Base-by-base conservation (phyloP, 2,329 filamentous ascomycete genomes). In the Apiospora hydei region DNA sequence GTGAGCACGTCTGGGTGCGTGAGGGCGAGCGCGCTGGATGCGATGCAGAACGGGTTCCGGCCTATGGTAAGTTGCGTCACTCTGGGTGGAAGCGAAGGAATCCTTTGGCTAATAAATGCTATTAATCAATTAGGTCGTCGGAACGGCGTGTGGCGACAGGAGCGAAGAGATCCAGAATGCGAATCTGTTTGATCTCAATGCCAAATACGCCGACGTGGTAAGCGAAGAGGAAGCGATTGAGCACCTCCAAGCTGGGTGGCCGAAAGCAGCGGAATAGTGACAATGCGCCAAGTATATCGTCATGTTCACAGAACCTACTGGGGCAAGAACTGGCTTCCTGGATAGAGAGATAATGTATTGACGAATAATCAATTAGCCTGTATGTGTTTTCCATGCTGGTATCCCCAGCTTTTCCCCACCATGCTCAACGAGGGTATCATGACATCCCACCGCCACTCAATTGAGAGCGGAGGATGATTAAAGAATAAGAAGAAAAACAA, bases 1-100 rank as follows among this genome's bases (percentile, higher is more conserved):
- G 84, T 86, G 57, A 85, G 84, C 77, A 86, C 84, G 18, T 83
- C 81, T 72, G 85, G 85, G 0, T 86, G 85, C 74, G 84, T 86
- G 69, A 79, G 85, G 68, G 84, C 84, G 0, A 83, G 79, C 18
- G 82, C 83, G 2, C 74, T 86, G 69, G 85, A 86, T 72, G 81
- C 83, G 3, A 83, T 86, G 81, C 83, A 83, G 71, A 71, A 81
- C 71, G 84, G 84, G 0, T 85, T 83, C 67, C 78, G 84, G 61
- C 83, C 83, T 18, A 86, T 85, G 83, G 83, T 84, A 71, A 73
- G 82, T 75, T 41, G 7, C 5, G 38, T 43, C 41, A 43, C 41
- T 44, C 14, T 24, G 10, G 66, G 3, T 30, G 3, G 2, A 30
- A 3, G 26, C 1, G 26, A 30, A 30, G 26, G 26, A 30, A 30